A percentile compares a stretch with the other conserved stretches of the same genome.
Conservation (phyloP, 805 yeast species). For the Sugiyamaella lignohabitans region DNA sequence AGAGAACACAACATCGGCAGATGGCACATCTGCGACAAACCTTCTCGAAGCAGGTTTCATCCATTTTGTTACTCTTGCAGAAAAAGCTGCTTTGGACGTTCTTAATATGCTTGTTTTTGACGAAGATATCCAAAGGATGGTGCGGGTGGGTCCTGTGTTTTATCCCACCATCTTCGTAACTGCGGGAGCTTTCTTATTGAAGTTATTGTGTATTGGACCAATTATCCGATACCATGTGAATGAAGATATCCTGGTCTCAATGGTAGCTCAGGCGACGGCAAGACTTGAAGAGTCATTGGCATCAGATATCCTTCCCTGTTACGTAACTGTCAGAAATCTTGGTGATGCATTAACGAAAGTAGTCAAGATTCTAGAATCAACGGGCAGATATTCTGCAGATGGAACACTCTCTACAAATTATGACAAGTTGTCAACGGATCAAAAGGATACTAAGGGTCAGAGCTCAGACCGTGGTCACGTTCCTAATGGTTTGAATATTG, state of each 20-base stretch:
- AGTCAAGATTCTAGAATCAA: background rate
- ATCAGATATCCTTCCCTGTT: conserved; percentile 15
- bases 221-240: conserved; percentile 6
- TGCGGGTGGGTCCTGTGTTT: conserved; percentile 20
- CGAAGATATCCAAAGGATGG: conserved; percentile 19
- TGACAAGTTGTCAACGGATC: background rate
- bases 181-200: conserved; percentile 20
- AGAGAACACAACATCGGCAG: too few relatives aligned
- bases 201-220: conserved; percentile 15
- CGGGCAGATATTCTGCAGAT: background rate
- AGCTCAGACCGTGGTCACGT: background rate
- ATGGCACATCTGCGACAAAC: background rate
- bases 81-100: conserved; percentile 20
- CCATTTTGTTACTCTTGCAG: conserved; percentile 15
- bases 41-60: conserved; percentile 5
- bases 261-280: conserved; percentile 7
- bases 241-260: conserved; percentile 8
- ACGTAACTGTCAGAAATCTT: conserved; percentile 13
- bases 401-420: background rate
- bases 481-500: background rate
- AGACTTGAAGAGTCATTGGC: conserved; percentile 6
- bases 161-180: conserved; percentile 23
- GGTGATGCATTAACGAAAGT: conserved; percentile 15
- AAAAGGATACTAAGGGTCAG: too few relatives aligned
- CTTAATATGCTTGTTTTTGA: conserved; percentile 20